Conservation (phyloP, 192 early-diverging fungal species). For the Podila horticola region DNA sequence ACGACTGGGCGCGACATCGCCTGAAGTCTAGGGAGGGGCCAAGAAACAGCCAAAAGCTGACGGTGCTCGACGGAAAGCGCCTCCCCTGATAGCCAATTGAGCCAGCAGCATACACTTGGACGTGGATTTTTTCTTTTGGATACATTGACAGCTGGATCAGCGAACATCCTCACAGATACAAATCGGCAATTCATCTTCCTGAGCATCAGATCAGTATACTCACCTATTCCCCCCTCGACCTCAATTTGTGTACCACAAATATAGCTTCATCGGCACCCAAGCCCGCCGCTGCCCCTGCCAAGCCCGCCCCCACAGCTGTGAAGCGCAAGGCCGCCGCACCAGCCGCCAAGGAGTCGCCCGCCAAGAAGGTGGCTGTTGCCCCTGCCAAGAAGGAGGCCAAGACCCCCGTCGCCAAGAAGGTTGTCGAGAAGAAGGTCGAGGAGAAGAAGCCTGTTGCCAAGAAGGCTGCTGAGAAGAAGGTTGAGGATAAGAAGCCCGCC, state of each 20-base stretch:
- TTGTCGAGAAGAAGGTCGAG: background rate
- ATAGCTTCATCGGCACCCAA: slow-evolving; percentile 22
- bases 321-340: slow-evolving; percentile 44
- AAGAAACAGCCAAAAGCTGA: no score
- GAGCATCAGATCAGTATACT: background rate
- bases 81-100: no score
- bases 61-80: no score
- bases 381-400: slow-evolving; percentile 49
- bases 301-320: background rate
- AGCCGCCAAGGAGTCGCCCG: slow-evolving; percentile 20
- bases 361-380: slow-evolving; percentile 38
- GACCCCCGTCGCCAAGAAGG: slow-evolving; percentile 45
- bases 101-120: no score
- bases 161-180: no score
- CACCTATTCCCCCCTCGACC: background rate
- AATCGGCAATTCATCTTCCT: background rate
- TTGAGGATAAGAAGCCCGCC: slow-evolving; percentile 33
- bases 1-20: background rate
- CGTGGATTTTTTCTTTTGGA: no score
- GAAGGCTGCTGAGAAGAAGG: slow-evolving; percentile 40
- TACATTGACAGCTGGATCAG: no score
- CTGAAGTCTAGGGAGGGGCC: background rate
- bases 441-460: slow-evolving; percentile 14
- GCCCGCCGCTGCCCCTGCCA: slow-evolving; percentile 1
- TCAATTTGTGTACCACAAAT: no score